phyloP scores from a whole-genome alignment of 176 grass and related monocot species.

The Eremochloa ophiuroides region DNA sequence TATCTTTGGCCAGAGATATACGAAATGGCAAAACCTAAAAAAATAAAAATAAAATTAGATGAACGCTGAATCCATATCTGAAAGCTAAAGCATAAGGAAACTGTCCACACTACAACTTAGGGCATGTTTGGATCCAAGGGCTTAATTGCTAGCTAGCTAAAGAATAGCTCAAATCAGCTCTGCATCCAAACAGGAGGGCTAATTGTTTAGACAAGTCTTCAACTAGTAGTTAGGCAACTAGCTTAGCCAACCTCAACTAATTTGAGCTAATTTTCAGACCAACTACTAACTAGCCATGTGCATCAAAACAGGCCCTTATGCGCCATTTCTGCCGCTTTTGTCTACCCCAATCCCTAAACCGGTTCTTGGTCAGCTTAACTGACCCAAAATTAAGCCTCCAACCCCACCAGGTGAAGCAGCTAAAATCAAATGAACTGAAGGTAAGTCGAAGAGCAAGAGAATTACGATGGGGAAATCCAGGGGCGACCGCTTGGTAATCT shows the following conservation, averaged over 20 bases:
- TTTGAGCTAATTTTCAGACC: no score
- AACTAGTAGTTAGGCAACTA: no score
- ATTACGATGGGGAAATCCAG: conserved; percentile 89
- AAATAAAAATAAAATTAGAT: no score
- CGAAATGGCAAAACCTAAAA: not conserved
- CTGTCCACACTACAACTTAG: not conserved
- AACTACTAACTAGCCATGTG: no score
- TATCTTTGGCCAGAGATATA: not conserved
- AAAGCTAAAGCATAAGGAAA: not conserved
- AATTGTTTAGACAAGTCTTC: no score
- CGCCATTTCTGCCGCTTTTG: not conserved
- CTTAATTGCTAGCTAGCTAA: no score
- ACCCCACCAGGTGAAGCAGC: not conserved
- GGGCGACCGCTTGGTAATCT: conserved; percentile 75
- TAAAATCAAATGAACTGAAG: not conserved
- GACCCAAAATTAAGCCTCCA: not conserved
- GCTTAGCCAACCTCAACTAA: no score
- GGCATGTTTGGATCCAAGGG: not conserved
- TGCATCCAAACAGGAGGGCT: no score
- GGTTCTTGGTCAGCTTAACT: not conserved
- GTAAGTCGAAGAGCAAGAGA: not conserved
- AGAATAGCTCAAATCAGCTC: no score
- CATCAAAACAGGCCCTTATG: no score
- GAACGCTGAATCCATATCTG: not conserved
- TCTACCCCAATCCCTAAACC: not conserved